Conservation (phyloP, 2,329 filamentous ascomycete genomes). For the Colletotrichum tamarilloi region DNA sequence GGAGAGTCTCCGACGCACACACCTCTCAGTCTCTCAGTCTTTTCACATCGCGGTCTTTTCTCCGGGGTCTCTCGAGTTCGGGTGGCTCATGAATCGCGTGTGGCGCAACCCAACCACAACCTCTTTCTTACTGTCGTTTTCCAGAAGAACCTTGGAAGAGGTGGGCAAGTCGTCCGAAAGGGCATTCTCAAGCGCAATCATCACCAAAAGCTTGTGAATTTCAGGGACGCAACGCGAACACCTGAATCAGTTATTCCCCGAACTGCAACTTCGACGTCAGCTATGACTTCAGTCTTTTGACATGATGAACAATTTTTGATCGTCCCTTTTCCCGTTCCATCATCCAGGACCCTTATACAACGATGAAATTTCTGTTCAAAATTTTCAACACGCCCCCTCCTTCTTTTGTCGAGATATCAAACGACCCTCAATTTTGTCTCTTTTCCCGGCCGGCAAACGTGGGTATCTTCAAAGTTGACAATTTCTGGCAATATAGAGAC, state of each 20-base stretch:
- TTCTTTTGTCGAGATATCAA: not conserved
- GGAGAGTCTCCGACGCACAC: not conserved
- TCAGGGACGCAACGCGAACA: not conserved
- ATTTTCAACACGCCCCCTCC: not conserved
- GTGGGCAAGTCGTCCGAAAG: not conserved
- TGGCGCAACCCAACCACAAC: not conserved
- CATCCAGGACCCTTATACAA: not conserved
- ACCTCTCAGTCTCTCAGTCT: not conserved
- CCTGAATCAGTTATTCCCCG: slow-evolving; percentile 15
- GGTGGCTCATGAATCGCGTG: slow-evolving; percentile 15
- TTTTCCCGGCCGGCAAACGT: not conserved
- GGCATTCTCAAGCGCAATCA: slow-evolving; percentile 22
- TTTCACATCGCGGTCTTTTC: not conserved
- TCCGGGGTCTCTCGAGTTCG: not conserved
- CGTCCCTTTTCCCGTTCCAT: not conserved
- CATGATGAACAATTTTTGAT: not conserved
- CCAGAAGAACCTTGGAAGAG: slow-evolving; percentile 16
- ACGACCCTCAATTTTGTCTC: not conserved
- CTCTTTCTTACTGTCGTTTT: not conserved
- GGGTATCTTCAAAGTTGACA: not conserved
- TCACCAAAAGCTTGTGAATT: not conserved
- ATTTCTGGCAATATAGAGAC: not conserved
- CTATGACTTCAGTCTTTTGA: slow-evolving; percentile 23
- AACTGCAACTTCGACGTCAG: slow-evolving; percentile 18
- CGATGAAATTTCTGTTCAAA: no score